These are phyloP conservation scores for Decorospora gaudefroyi DNA, from an alignment of 2,329 filamentous ascomycete species.

Conservation along the genomic window DNA sequence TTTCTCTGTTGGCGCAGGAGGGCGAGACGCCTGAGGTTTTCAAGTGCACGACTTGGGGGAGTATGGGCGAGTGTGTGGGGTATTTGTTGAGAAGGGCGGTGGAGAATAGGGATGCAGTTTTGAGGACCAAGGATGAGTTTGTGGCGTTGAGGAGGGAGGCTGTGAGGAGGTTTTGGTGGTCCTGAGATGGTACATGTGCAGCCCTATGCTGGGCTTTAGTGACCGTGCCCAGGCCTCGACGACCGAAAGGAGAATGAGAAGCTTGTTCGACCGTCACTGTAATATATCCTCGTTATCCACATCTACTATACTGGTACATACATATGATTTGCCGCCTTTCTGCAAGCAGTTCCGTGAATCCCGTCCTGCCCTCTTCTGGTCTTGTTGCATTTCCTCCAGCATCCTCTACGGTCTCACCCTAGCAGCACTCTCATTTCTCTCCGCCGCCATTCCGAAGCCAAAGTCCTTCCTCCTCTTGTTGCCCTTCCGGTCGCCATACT, in stretches of 20 bases:
- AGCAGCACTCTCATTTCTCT: conserved; percentile 37
- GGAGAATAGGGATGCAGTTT: conserved; percentile 65
- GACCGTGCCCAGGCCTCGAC: too few relatives aligned
- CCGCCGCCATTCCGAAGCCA: conserved; percentile 53
- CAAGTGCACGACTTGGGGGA: conserved; percentile 63
- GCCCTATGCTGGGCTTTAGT: too few relatives aligned
- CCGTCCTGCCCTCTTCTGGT: too few relatives aligned
- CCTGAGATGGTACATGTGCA: too few relatives aligned
- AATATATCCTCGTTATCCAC: too few relatives aligned
- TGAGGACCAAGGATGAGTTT: conserved; percentile 49
- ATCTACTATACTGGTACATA: too few relatives aligned
- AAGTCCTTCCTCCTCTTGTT: conserved; percentile 64
- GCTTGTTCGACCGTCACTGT: too few relatives aligned
- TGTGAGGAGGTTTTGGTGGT: conserved; percentile 27
- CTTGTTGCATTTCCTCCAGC: too few relatives aligned
- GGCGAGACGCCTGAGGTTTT: conserved; percentile 52
- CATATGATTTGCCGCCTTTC: too few relatives aligned
- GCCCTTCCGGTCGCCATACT: conserved; percentile 81
- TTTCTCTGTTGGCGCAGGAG: conserved; percentile 43
- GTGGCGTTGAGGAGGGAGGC: conserved; percentile 33
- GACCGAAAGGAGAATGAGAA: too few relatives aligned
- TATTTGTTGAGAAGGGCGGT: conserved; percentile 65
- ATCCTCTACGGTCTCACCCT: conserved; percentile 38
- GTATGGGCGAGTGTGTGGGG: conserved; percentile 74
- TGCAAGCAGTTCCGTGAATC: too few relatives aligned